Evolutionary conservation across 106 monocot genomes (phyloP), one percentile per base, ranked within the genome.

Genomic region (Acorus calamus): DNA sequence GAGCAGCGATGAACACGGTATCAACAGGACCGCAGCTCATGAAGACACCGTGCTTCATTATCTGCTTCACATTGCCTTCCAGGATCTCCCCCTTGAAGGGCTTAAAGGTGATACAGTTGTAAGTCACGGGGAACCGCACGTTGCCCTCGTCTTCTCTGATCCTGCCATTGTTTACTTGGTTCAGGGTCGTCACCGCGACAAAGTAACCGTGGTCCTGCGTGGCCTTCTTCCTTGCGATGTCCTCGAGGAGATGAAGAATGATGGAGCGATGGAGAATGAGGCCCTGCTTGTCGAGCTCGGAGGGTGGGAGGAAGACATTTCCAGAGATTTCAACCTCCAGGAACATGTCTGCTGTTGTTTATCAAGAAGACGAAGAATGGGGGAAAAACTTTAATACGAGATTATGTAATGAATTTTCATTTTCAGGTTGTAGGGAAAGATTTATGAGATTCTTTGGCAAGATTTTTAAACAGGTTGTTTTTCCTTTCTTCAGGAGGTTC

Each of bases 81-180:
- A 93, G 52, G 42, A 93, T 62, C 78, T 87, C 87, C 8, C 92
- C 89, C 52, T 74, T 83, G 11, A 50, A 70, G 2, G 92, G 92
- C 56, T 92, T 88, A 49, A 72, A 69, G 46, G 82, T 77, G 62
- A 92, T 60, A 57, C 85, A 88, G 5, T 12, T 76, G 80, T 85
- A 85, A 5, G 52, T 78, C 5, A 88, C 85, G 0, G 88, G 88
- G 66, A 92, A 92, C 7, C 83, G 61, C 47, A 87, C 88, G 14
- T 77, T 80, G 5, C 92, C 92, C 0, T 77, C 82, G 4, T 82
- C 66, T 46, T 79, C 79, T 4, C 77, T 65, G 2, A 92, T 77
- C 49, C 72, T 78, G 4, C 93, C 93, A 53, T 83, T 81, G 0
- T 78, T 83, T 8, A 88, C 62, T 0, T 60, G 52, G 9, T 80